Percentiles rank a stretch among this genome's conserved stretches.
Conservation (phyloP, 2,329 filamentous ascomycete species). For the Calonectria pteridis region DNA sequence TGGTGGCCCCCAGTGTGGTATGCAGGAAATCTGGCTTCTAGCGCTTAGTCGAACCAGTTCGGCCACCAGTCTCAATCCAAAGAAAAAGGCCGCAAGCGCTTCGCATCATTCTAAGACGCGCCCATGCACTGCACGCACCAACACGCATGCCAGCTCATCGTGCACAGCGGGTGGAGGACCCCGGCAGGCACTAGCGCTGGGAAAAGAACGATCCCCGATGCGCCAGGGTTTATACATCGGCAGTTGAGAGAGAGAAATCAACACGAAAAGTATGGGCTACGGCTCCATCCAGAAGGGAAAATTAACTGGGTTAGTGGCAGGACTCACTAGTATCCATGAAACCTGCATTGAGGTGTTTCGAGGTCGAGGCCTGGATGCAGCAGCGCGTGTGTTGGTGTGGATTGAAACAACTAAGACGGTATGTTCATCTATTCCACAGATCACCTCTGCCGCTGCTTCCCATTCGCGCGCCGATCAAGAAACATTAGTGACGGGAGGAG, state of each 20-base stretch:
- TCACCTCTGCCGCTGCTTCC: not conserved
- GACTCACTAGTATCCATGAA: not conserved
- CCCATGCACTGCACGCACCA: not conserved
- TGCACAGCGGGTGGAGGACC: not conserved
- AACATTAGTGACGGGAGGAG: not conserved
- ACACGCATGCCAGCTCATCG: not conserved
- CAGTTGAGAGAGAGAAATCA: not conserved
- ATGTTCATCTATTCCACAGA: not conserved
- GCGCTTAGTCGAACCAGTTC: not conserved
- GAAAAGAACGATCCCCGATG: not conserved
- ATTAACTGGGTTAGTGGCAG: not conserved
- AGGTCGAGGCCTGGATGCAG: not conserved
- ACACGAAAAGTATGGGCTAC: not conserved
- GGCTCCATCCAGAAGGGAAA: not conserved
- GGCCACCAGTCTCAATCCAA: not conserved
- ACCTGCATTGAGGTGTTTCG: not conserved
- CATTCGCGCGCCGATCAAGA: not conserved
- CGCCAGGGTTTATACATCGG: not conserved
- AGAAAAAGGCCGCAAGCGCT: not conserved
- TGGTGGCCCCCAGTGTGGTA: not conserved
- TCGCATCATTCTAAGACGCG: not conserved
- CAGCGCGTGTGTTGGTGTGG: not conserved
- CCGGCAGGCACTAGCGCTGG: not conserved
- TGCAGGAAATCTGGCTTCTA: not conserved
- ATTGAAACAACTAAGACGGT: not conserved